Evolutionary conservation across 805 yeast species (phyloP), one percentile per base, ranked within the genome.

Genomic region (Cyberlindnera maclurae): DNA sequence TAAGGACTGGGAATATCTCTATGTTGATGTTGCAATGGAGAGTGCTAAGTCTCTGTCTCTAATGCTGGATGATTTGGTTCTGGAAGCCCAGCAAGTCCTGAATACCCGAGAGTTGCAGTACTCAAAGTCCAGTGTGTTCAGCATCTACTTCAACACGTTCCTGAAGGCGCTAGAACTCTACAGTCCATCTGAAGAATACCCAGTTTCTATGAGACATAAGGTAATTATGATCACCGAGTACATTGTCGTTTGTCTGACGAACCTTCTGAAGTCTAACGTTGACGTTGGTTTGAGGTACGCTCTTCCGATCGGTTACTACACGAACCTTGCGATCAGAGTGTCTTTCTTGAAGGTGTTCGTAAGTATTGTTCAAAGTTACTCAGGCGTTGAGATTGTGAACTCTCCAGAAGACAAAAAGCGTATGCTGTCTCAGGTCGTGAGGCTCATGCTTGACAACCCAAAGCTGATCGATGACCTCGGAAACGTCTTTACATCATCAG

Each of bases 261-360:
- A 82, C 46, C 58, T 87, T 37, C 65, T 87, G 33, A 78, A 75
- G 48, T 71, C 85, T 4, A 87, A 87, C 50, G 77, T 81, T 6
- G 87, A 81, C 39, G 78, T 83, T 17, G 95, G 95, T 7, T 63
- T 87, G 50, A 77, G 76, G 37, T 76, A 75, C 56, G 87, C 89
- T 3, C 57, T 86, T 12, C 88, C 93, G 0, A 70, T 86, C 55
- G 93, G 94, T 0, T 84, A 78, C 50, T 85, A 85, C 50, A 71
- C 71, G 16, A 82, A 82, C 54, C 58, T 63, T 12, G 70, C 77
- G 38, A 78, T 85, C 22, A 65, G 93, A 43, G 65, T 80, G 10
- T 77, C 94, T 0, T 84, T 86, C 52, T 66, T 87, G 52, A 79
- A 80, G 41, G 90, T 87, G 2, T 86, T 87, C 47, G 75, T 82